phyloP scores from a whole-genome alignment of 495 filamentous ascomycete genomes.

The Aspergillus nanangensis region DNA sequence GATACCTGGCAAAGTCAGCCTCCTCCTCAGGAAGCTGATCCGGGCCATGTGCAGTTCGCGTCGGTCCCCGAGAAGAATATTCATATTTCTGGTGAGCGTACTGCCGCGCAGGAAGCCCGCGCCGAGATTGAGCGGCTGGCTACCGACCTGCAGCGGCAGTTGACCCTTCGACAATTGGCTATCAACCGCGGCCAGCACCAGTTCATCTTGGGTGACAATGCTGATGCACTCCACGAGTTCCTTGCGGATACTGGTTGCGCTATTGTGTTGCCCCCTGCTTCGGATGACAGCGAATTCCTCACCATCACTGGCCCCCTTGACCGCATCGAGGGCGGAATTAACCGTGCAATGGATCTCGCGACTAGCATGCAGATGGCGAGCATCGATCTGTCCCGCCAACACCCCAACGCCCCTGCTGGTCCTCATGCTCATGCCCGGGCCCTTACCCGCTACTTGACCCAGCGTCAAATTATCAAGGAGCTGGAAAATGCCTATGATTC shows the following conservation, averaged over 20 bases:
- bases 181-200: conserved; percentile 80
- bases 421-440: conserved; percentile 74
- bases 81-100: conserved; percentile 78
- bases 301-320: conserved; percentile 78
- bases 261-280: conserved; percentile 68
- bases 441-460: conserved; percentile 75
- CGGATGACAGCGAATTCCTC: conserved; percentile 71
- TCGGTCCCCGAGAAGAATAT: conserved; percentile 68
- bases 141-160: conserved; percentile 61
- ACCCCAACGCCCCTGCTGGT: conserved; percentile 66
- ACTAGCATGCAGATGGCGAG: conserved; percentile 73
- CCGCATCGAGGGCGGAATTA: conserved; percentile 64
- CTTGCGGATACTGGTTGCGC: conserved; percentile 86
- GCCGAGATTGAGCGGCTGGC: conserved; percentile 74
- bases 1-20: conserved; percentile 67
- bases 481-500: conserved; percentile 74
- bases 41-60: conserved; percentile 63
- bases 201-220: conserved; percentile 82
- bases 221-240: conserved; percentile 76
- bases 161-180: conserved; percentile 67
- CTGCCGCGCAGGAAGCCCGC: conserved; percentile 72
- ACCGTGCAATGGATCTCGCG: conserved; percentile 77
- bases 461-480: conserved; percentile 69
- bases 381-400: conserved; percentile 72
- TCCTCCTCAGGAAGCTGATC: conserved; percentile 58